These are phyloP conservation scores for Pichia sp. DNA, from an alignment of 1,139 yeast species.

Conservation along the genomic window DNA sequence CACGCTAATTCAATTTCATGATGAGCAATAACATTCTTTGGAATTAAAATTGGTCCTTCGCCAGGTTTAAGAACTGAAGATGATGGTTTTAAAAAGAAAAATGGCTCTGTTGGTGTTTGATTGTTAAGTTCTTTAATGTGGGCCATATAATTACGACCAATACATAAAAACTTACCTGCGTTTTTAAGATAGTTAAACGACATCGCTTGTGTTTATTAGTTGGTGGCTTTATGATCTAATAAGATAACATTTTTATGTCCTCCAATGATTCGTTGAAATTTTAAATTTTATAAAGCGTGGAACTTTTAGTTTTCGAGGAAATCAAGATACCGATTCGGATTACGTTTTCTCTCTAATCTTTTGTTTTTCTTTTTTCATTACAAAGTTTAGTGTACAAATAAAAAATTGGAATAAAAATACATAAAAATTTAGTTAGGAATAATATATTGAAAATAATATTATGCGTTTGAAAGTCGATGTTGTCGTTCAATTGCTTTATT, in stretches of 20 bases:
- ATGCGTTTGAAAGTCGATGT: slow-evolving; percentile 2
- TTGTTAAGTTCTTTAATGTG: slow-evolving; percentile 88
- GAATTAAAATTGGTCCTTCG: slow-evolving; percentile 73
- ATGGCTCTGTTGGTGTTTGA: slow-evolving; percentile 72
- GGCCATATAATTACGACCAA: slow-evolving; percentile 94
- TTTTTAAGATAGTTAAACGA: slow-evolving; percentile 52
- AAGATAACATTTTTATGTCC: no score
- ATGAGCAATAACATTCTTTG: slow-evolving; percentile 75
- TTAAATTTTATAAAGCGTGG: no score
- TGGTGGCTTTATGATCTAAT: no score
- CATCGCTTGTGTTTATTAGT: slow-evolving; percentile 30
- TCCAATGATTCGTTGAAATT: no score
- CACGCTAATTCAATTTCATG: slow-evolving; percentile 92
- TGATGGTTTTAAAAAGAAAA: slow-evolving; percentile 84
- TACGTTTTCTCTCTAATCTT: not conserved
- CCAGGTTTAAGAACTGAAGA: slow-evolving; percentile 58
- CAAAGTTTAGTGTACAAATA: not conserved
- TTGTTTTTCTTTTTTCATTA: not conserved
- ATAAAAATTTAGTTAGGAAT: not conserved
- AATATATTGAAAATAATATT: not conserved
- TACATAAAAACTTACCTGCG: slow-evolving; percentile 82
- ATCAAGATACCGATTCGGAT: not conserved
- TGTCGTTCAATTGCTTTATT: slow-evolving; percentile 21
- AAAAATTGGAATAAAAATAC: not conserved
- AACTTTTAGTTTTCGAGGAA: not conserved